Evolutionary conservation across 257 asterid genomes (phyloP).

Genomic region (Solanum peruvianum): DNA sequence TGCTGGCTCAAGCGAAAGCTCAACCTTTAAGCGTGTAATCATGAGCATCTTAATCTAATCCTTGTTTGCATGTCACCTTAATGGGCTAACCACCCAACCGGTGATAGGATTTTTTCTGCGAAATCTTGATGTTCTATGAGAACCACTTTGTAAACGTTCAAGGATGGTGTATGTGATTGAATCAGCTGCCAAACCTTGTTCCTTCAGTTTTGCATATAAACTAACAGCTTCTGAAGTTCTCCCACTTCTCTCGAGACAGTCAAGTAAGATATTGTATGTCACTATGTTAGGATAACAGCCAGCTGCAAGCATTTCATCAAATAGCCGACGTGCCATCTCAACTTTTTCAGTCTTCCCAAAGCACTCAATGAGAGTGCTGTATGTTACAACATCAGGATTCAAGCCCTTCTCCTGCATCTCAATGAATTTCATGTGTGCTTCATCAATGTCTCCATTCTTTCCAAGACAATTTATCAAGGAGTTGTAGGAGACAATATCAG

Average conservation of each 20-base stretch:
- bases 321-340: constrained; percentile 74
- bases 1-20: neutral
- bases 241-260: constrained; percentile 82
- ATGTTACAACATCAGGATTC: constrained; percentile 90
- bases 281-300: constrained; percentile 87
- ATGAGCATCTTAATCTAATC: neutral
- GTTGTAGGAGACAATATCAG: constrained; percentile 79
- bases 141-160: constrained; percentile 77
- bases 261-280: constrained; percentile 82
- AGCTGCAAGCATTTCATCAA: constrained; percentile 66
- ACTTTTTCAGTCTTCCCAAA: constrained; percentile 87
- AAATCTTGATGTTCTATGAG: constrained; percentile 29
- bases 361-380: constrained; percentile 85
- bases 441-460: constrained; percentile 81
- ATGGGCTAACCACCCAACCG: constrained; percentile 96
- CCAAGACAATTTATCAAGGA: constrained; percentile 85
- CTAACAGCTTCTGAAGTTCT: constrained; percentile 87
- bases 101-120: constrained; percentile 76
- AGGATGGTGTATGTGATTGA: constrained; percentile 68
- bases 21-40: neutral
- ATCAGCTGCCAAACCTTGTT: constrained; percentile 81
- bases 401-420: constrained; percentile 88
- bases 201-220: constrained; percentile 66
- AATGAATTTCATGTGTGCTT: constrained; percentile 78
- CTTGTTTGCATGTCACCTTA: constrained; percentile 31